These are phyloP conservation scores for Phlyctochytrium planicorne DNA, from an alignment of 192 early-diverging fungal species.

Conservation along the genomic window DNA sequence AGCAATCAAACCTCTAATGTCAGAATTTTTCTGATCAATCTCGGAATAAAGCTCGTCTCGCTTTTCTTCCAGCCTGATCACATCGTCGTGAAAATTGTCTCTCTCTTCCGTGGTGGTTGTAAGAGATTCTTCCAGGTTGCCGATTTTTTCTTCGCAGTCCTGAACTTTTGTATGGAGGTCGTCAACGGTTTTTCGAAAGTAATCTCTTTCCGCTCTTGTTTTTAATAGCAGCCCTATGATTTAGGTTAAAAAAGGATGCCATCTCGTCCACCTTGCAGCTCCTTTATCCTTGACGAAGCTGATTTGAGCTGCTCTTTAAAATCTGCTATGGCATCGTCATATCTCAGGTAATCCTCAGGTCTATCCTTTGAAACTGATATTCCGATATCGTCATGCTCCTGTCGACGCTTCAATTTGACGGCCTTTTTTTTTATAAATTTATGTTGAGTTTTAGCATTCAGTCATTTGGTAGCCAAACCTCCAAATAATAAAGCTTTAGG, in stretches of 20 bases:
- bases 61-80: too few relatives aligned
- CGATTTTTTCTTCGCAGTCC: not conserved
- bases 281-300: not conserved
- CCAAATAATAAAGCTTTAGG: constrained; percentile 27
- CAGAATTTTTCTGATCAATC: too few relatives aligned
- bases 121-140: not conserved
- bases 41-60: too few relatives aligned
- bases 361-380: constrained; percentile 20
- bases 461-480: constrained; percentile 4
- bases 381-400: constrained; percentile 24
- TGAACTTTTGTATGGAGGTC: not conserved
- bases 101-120: too few relatives aligned
- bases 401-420: constrained; percentile 21
- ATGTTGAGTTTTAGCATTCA: not conserved
- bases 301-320: constrained; percentile 8
- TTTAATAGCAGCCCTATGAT: too few relatives aligned
- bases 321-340: constrained; percentile 30
- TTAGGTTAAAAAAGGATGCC: too few relatives aligned
- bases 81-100: too few relatives aligned
- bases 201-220: too few relatives aligned
- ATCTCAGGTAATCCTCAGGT: constrained; percentile 18
- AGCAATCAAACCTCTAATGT: too few relatives aligned
- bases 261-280: not conserved
- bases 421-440: not conserved
- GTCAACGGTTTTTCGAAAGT: too few relatives aligned